phyloP scores from a whole-genome alignment of 2,329 filamentous ascomycete genomes.

The Dactylellina haptotyla region DNA sequence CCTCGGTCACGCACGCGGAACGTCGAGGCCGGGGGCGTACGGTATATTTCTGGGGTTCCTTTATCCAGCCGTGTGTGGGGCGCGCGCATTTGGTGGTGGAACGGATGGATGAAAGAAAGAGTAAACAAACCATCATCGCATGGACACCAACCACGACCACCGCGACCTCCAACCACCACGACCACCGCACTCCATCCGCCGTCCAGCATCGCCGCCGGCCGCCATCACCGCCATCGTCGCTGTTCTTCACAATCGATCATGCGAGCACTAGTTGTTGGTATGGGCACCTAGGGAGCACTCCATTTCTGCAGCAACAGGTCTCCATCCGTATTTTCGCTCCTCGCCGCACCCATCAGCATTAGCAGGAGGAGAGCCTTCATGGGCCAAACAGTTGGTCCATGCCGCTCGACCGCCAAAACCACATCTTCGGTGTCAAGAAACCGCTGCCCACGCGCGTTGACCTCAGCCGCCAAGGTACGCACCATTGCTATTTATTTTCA shows the following conservation, averaged over 20 bases:
- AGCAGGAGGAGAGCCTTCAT: conserved; percentile 32
- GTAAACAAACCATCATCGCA: no score
- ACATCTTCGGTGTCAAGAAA: conserved; percentile 49
- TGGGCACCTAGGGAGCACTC: conserved; percentile 51
- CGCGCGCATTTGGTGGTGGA: no score
- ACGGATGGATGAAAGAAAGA: no score
- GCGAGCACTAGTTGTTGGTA: conserved; percentile 47
- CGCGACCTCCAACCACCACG: conserved; percentile 3
- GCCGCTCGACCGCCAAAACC: conserved; percentile 47
- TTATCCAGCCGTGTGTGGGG: no score
- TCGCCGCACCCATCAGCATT: conserved; percentile 5
- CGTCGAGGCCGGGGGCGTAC: no score
- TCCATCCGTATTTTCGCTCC: background rate
- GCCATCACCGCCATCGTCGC: background rate
- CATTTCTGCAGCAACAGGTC: conserved; percentile 31
- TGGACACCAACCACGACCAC: background rate
- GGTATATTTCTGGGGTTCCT: no score
- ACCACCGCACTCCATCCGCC: background rate
- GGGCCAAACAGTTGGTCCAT: conserved; percentile 42
- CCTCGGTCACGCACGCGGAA: no score
- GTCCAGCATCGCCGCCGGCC: background rate
- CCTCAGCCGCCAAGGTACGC: conserved; percentile 45
- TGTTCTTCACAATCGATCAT: conserved; percentile 23
- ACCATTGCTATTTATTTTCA: background rate
- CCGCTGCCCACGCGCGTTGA: conserved; percentile 50